These are phyloP conservation scores for Nepenthes mirabilis DNA, from an alignment of 148 eudicot species.

Conservation along the genomic window DNA sequence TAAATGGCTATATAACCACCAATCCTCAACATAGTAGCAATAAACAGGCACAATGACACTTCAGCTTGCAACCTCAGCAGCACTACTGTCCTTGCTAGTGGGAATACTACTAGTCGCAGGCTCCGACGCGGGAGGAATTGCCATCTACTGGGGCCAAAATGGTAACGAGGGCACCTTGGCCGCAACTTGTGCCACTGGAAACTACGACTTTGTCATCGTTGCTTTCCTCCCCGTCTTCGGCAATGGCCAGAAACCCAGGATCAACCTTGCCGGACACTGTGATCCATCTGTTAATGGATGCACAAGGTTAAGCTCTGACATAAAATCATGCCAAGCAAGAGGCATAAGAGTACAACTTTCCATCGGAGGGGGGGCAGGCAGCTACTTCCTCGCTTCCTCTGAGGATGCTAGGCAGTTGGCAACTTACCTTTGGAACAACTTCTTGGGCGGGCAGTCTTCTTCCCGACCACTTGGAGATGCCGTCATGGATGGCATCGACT, in stretches of 20 bases:
- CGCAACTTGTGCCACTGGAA: slow-evolving; percentile 40
- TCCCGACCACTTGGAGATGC: slow-evolving; percentile 27
- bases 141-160: slow-evolving; percentile 78
- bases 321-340: slow-evolving; percentile 11
- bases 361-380: slow-evolving; percentile 17
- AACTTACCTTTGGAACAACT: slow-evolving; percentile 34
- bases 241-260: slow-evolving; percentile 32
- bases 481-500: slow-evolving; percentile 41
- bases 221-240: slow-evolving; percentile 54
- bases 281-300: slow-evolving; percentile 23
- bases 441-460: slow-evolving; percentile 21
- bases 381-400: slow-evolving; percentile 17
- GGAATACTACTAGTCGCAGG: too few relatives aligned
- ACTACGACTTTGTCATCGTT: slow-evolving; percentile 37
- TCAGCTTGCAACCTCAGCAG: too few relatives aligned
- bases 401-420: slow-evolving; percentile 27
- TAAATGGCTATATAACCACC: too few relatives aligned
- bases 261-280: slow-evolving; percentile 83
- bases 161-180: slow-evolving; percentile 39
- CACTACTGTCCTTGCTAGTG: too few relatives aligned
- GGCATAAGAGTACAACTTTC: slow-evolving; percentile 19
- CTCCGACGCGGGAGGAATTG: slow-evolving; percentile 24
- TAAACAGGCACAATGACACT: too few relatives aligned
- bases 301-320: slow-evolving; percentile 6
- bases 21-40: too few relatives aligned